Evolutionary conservation across 2,329 filamentous ascomycete species (phyloP), one percentile per base, ranked within the genome.

Genomic region (Colletotrichum graminicola): DNA sequence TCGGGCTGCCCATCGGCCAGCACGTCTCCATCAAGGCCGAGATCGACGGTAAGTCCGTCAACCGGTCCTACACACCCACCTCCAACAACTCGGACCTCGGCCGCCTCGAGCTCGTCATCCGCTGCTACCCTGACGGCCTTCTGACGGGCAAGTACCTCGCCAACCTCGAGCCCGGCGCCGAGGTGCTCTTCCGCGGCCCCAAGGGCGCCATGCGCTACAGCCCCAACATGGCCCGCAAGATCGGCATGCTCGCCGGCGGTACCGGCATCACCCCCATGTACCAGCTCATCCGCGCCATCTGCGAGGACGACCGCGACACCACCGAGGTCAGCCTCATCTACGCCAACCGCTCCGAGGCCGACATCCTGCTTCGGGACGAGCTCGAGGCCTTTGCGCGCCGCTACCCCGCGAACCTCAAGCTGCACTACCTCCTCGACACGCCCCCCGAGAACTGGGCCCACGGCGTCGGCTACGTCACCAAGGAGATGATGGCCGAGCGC

Each of bases 321-420:
- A 91, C 90, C 0, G 79, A 87, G 73, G 78, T 91, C 52, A 86
- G 81, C 55, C 79, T 92, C 5, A 78, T 92, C 39, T 91, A 90
- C 71, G 90, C 88, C 39, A 91, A 90, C 78, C 82, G 85, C 1
- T 83, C 82, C 0, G 88, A 90, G 74, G 82, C 82, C 2, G 90
- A 92, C 73, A 91, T 92, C 66, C 77, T 92, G 10, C 79, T 92
- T 21, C 81, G 88, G 0, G 73, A 82, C 0, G 83, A 91, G 75
- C 83, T 92, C 1, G 89, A 91, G 32, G 74, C 76, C 0, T 89
- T 88, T 70, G 86, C 86, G 0, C 74, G 79, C 29, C 78, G 79
- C 34, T 88, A 87, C 62, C 86, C 87, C 0, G 78, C 82, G 32
- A 89, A 89, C 73, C 82, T 92, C 68, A 84, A 83, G 73, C 76